These are phyloP conservation scores for Colletotrichum eleusines DNA, from an alignment of 2,329 filamentous ascomycete genomes.

Conservation along the genomic window DNA sequence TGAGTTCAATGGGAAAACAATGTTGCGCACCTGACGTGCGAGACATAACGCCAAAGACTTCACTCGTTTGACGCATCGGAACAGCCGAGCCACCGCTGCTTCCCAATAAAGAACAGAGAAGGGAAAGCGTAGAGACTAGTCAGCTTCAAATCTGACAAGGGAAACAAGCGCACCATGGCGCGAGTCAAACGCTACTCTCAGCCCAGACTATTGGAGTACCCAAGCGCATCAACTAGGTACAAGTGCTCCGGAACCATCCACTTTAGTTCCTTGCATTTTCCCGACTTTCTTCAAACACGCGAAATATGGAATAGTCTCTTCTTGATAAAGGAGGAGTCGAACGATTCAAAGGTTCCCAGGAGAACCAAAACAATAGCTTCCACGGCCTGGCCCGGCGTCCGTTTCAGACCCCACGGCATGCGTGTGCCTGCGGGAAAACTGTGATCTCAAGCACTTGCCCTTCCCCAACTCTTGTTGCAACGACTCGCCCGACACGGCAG, in stretches of 20 bases:
- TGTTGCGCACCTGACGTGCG: background rate
- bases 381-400: constrained; percentile 3
- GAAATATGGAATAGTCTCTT: background rate
- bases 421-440: constrained; percentile 12
- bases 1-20: background rate
- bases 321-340: background rate
- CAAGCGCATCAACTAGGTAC: background rate
- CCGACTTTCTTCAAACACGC: constrained; percentile 1
- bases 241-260: constrained; percentile 2
- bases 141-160: constrained; percentile 18
- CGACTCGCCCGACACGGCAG: background rate
- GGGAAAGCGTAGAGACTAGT: constrained; percentile 24
- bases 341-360: constrained; percentile 2
- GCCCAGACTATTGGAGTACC: background rate
- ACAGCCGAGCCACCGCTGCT: constrained; percentile 23
- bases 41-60: background rate
- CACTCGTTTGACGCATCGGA: constrained; percentile 27
- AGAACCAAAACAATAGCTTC: background rate
- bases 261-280: background rate
- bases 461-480: constrained; percentile 17
- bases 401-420: constrained; percentile 24
- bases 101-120: constrained; percentile 33
- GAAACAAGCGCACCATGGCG: background rate
- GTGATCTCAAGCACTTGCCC: constrained; percentile 18
- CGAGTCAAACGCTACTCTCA: background rate